Evolutionary conservation across 1,139 yeast genomes (phyloP), one percentile per base, ranked within the genome.

Genomic region (Kodamaea ohmeri): DNA sequence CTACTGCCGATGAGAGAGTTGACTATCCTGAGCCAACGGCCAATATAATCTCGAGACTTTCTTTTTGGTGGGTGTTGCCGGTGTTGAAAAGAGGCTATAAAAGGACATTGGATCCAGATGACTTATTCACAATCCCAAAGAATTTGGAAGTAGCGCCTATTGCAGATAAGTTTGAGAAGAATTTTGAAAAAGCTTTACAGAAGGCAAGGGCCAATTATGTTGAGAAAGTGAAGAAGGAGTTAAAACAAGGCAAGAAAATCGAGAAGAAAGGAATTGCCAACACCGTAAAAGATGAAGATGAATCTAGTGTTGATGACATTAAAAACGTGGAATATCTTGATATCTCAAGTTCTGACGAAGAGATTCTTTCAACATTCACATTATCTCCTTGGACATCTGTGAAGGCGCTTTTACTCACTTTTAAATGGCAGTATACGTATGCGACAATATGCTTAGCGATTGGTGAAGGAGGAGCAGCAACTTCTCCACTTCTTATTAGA

Each of bases 21-120:
- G 54, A 50, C 2, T 72, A 57, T 44, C 76, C 77, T 0, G 57
- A 53, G 28, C 41, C 38, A 20, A 20, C 6, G 6, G 53, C 67
- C 7, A 70, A 68, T 44, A 32, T 60, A 8, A 5, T 73, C 9
- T 63, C 67, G n/a, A 51, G 56, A 42, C 33, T 65, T 1, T 70
- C 73, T 48, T 73, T 75, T 55, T 65, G 74, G 71, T 73, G 79
- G 77, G 46, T 75, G 36, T 44, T 50, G 21, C 80, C 80, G 1
- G 51, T 76, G 14, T 55, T 76, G 67, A 51, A 49, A 14, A 59
- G 64, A 11, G 81, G 81, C 1, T 76, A 76, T 48, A 67, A 65
- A 47, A 58, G 80, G 42, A 74, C 79, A 2, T 54, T 76, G 37
- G 62, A 61, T 32, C 68, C 73, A 1, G 62, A 64, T 15, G 80